Base-by-base conservation (phyloP, 352 stramenopile species). In the Phytophthora pluvialis region DNA sequence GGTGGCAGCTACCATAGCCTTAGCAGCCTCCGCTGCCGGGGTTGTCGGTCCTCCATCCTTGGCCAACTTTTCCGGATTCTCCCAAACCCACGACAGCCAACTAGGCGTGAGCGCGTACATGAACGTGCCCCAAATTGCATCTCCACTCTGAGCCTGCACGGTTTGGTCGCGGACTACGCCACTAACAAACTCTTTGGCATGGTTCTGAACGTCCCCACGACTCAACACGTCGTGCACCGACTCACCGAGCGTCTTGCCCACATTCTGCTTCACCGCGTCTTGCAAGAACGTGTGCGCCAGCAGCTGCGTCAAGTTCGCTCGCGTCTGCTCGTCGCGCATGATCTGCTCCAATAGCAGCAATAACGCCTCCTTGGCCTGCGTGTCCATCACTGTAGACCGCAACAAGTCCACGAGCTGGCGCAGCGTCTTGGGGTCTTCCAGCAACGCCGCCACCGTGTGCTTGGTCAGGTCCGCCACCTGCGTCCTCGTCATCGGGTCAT, bases 101-200 rank as follows among this genome's bases (percentile, higher is more conserved):
- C 46, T 54, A 0, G 87, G 87, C 18, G 84, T 93, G 15, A 95
- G 60, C 1, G 85, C 87, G 64, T 95, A 95, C 70, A 89, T 84
- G 49, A 95, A 72, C 1, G 84, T 93, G 39, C 83, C 77, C 86
- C 85, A 93, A 39, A 93, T 88, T 11, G 87, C 84, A 26, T 95
- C 81, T 36, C 84, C 83, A 38, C 86, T 81, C 60, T 93, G 84
- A 10, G 80, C 82, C 50, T 93, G 85, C 28, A 95, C 84, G 0
- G 85, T 95, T 45, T 91, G 82, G 64, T 95, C 86, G 21, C 73
- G 75, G n/a, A 95, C 80, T n/a, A 95, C 83, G 3, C 70, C 72
- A 36, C 83, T 80, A 8, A 95, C 80, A 55, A 95, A 95, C 56
- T 90, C 81, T 53, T 95, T 95, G 61, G 86, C 84, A 65, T 95